These are phyloP conservation scores for Allomyces macrogynus DNA, from an alignment of 192 early-diverging fungal species.

Conservation along the genomic window DNA sequence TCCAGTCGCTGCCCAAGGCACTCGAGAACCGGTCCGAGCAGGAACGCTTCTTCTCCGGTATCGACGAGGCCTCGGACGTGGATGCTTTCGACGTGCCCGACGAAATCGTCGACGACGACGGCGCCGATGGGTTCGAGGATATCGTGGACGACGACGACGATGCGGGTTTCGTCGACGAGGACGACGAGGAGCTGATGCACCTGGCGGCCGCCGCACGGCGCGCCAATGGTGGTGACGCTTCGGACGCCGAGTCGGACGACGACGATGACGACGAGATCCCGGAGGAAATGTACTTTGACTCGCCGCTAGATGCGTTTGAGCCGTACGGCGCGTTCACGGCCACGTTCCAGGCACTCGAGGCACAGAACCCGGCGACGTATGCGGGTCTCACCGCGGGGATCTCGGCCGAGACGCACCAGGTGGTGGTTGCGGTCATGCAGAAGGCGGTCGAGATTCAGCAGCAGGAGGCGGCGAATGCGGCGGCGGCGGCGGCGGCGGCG, in stretches of 20 bases:
- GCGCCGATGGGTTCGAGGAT: conserved; percentile 2
- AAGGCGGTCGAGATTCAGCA: neutral
- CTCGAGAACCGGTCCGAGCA: conserved; percentile 14
- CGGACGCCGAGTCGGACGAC: conserved; percentile 35
- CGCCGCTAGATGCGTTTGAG: conserved; percentile 55
- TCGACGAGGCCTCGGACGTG: neutral
- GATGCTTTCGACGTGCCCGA: conserved; percentile 1
- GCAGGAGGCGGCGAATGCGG: neutral
- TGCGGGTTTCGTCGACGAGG: conserved; percentile 38
- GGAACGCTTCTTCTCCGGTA: neutral
- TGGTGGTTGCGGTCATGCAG: neutral
- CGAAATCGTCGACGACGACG: conserved; percentile 1
- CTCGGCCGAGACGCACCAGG: neutral
- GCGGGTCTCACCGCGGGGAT: neutral
- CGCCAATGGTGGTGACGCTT: conserved; percentile 13
- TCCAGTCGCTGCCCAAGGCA: conserved; percentile 55
- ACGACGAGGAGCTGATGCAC: conserved; percentile 35
- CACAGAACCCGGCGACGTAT: neutral
- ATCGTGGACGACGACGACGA: conserved; percentile 10
- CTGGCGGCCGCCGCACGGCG: conserved; percentile 29
- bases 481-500: neutral
- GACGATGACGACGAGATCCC: conserved; percentile 43
- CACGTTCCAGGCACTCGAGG: conserved; percentile 16
- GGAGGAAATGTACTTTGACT: conserved; percentile 57
- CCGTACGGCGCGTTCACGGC: conserved; percentile 50